These are phyloP conservation scores for Saccharomycopsis schoenii DNA, from an alignment of 805 yeast genomes.

Conservation along the genomic window DNA sequence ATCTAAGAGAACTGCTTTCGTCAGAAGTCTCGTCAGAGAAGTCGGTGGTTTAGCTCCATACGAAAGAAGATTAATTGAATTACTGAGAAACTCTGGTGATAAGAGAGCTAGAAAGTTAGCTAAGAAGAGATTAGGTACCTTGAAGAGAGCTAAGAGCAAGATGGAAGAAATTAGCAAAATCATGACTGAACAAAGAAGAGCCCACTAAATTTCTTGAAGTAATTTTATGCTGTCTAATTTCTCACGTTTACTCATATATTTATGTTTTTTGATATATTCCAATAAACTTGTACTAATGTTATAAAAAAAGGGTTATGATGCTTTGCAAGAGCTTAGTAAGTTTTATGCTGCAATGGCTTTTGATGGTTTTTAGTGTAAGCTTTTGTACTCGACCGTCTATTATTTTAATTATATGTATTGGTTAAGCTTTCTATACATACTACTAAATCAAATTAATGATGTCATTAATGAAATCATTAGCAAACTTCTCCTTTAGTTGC, in stretches of 20 bases:
- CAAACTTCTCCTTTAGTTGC: constrained; percentile 10
- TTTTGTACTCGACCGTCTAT: background rate
- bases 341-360: too few species aligned
- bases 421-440: background rate
- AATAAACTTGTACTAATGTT: constrained; percentile 11
- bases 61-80: constrained; percentile 98
- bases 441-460: constrained; percentile 4
- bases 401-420: too few species aligned
- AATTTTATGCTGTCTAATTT: background rate
- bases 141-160: constrained; percentile 99
- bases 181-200: constrained; percentile 96
- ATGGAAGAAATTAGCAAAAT: constrained; percentile 96
- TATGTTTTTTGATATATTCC: background rate
- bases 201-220: constrained; percentile 24
- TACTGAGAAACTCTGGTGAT: constrained; percentile 99
- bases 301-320: background rate
- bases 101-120: constrained; percentile 99
- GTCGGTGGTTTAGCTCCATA: constrained; percentile 99
- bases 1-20: constrained; percentile 93
- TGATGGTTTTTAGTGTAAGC: background rate
- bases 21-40: constrained; percentile 91
- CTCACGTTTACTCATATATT: background rate
- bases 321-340: too few species aligned
- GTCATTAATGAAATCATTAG: constrained; percentile 13
- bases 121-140: constrained; percentile 99